phyloP scores from a whole-genome alignment of 148 eudicot species.

The Chenopodium album region DNA sequence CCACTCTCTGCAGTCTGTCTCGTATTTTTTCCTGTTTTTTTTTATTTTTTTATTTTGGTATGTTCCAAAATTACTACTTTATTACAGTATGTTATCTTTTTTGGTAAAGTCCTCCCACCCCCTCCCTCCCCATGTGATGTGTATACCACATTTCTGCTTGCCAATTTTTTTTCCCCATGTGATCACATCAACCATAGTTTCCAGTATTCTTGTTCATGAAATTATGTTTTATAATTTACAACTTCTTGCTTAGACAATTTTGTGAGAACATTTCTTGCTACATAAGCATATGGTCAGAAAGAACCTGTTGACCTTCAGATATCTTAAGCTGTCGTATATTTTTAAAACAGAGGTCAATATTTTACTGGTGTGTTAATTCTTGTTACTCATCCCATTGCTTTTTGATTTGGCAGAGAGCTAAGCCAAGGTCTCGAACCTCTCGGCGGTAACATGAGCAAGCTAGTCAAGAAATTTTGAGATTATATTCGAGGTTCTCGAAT shows the following conservation, averaged over 20 bases:
- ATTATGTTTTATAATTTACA: too few species aligned
- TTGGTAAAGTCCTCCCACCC: neutral
- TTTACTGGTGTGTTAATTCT: neutral
- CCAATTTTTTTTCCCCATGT: too few species aligned
- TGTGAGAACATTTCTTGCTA: neutral
- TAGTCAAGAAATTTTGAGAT: slow-evolving; percentile 6
- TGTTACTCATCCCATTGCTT: neutral
- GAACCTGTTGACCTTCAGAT: neutral
- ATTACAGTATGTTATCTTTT: too few species aligned
- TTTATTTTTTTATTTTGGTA: too few species aligned
- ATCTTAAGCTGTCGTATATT: neutral
- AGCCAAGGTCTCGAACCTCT: slow-evolving; percentile 31
- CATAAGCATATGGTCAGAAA: too few species aligned
- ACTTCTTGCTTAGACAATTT: neutral
- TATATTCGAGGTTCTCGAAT: neutral
- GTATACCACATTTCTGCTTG: neutral
- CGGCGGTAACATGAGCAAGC: slow-evolving; percentile 18
- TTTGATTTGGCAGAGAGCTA: slow-evolving; percentile 34
- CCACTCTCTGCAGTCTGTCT: neutral
- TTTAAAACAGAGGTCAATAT: neutral
- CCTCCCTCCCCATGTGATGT: neutral
- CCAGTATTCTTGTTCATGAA: too few species aligned
- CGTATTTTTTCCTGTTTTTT: neutral
- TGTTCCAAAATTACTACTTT: neutral
- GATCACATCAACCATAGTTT: too few species aligned